Base-by-base conservation (phyloP, 83 land plant genomes). In the Larix sibirica region DNA sequence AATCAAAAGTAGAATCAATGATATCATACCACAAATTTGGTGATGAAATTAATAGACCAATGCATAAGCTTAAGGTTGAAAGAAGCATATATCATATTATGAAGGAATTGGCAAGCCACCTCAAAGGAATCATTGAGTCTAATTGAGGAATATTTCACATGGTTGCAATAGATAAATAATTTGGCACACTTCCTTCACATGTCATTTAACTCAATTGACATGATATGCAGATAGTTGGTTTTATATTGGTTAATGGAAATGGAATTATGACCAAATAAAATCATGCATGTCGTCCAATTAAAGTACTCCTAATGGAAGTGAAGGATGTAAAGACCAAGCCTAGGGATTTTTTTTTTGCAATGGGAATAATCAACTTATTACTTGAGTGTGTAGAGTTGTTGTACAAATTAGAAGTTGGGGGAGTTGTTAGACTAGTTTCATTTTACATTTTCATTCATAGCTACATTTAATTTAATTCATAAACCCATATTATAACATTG, bases 101-200 rank as follows among this genome's bases (percentile, higher is more conserved):
- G 97, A 98, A 98, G 81, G 96, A 96, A 68, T 79, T 98, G 88
- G 93, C 97, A 58, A 86, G 93, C 82, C 99, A 95, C 82, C 97
- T 91, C 62, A 92, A 91, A 28, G 38, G 99, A 97, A 60, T 93
- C 96, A 40, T 94, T 89, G 78, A 94, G 96, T 84, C 86, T 98
- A 82, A 89, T 88, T 81, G 99, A 96, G 80, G 97, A 93, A 77
- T 98, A 67, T 98, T 98, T 90, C 90, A 93, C 54, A 92, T 98
- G 92, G 99, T 98, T 81, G 92, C 89, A 36, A 90, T 81, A 85
- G 92, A 92, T 23, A 88, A 85, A 74, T 89, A 84, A 79, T 80
- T 88, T 56, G 89, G 89, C 4, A 90, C 83, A 82, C 86, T 90
- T 67, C 90, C 95, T n/a, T 80, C 93, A 77, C 96, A 97, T 84